A percentile compares a stretch with the other conserved stretches of the same genome.
Conservation (phyloP, 768 basidiomycete species). For the Termitomyces sp. region DNA sequence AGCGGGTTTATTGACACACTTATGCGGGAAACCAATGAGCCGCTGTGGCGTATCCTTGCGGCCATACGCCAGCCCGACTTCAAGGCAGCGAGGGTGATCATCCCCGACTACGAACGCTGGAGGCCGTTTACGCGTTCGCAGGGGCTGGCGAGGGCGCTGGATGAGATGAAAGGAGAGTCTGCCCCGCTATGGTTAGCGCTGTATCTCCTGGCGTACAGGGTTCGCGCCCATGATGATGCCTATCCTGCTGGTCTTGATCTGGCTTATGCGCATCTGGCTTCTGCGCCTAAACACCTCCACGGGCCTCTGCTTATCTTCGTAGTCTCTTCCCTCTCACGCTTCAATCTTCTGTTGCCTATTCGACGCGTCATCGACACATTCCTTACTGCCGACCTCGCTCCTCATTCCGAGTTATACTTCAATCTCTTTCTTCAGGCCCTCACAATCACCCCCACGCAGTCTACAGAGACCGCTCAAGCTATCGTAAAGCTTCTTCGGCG, state of each 20-base stretch:
- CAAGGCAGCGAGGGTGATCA: constrained; percentile 28
- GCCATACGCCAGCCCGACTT: constrained; percentile 30
- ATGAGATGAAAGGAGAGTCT: not conserved
- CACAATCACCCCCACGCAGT: constrained; percentile 38
- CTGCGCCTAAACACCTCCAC: constrained; percentile 29
- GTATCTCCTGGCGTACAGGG: constrained; percentile 45
- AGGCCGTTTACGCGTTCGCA: constrained; percentile 26
- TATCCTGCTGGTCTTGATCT: constrained; percentile 42
- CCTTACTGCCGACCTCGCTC: constrained; percentile 30
- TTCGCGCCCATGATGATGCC: constrained; percentile 46
- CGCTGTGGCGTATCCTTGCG: constrained; percentile 42
- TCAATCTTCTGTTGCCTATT: constrained; percentile 46
- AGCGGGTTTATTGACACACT: constrained; percentile 34
- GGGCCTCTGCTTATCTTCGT: constrained; percentile 47
- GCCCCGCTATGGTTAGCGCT: constrained; percentile 58
- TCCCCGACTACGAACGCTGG: constrained; percentile 41
- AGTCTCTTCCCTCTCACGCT: constrained; percentile 47
- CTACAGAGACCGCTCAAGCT: constrained; percentile 36
- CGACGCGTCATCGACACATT: constrained; percentile 43
- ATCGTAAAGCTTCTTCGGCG: constrained; percentile 41
- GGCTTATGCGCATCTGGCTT: constrained; percentile 36
- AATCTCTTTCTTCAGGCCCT: constrained; percentile 56
- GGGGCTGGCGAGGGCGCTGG: not conserved
- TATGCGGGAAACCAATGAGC: constrained; percentile 32
- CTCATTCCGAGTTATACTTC: constrained; percentile 35